Evolutionary conservation across 2,329 filamentous ascomycete genomes (phyloP), one percentile per base, ranked within the genome.

Genomic region (Paecilomyces sp.): DNA sequence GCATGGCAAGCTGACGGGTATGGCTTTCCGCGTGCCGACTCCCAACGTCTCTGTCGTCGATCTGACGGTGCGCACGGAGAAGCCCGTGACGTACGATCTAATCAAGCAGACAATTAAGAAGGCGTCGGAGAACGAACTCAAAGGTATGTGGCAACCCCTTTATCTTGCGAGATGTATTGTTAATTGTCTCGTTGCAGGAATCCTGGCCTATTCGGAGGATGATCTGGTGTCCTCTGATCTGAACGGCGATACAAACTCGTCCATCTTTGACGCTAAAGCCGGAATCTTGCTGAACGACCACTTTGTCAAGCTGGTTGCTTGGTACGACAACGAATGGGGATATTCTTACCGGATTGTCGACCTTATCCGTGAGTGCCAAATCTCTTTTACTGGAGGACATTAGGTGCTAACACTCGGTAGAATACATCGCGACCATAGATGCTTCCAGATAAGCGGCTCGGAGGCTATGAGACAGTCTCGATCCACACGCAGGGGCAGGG

Each of bases 281-380:
- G 91, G 91, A 84, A 93, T 95, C 80, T 89, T 91, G 66, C 86
- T 96, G 70, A 96, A 96, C 85, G 80, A 88, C 70, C 89, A 95
- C 86, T 96, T 96, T 77, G 88, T 94, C 83, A 96, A 96, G 86
- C 85, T 96, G 64, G 88, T 95, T 77, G 86, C 86, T 69, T 96
- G 92, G 92, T 93, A 94, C 80, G 90, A 93, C 83, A 96, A 96
- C 82, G 91, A 96, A 85, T 95, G 90, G 90, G 92, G 91, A 72
- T 96, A 96, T 86, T 92, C 88, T 77, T 91, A 91, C 81, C 91
- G 88, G 82, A 86, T 91, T 70, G 80, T 91, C 66, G 88, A 91
- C 79, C 86, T 91, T 72, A 65, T 53, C 51, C 24, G 28, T 53
- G 51, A 53, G 51, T 53, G 22, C 11, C 18, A 11, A 28, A 3